A percentile compares a stretch with the other conserved stretches of the same genome.
These are phyloP conservation scores for Aspergillus fumigatiaffinis DNA, from an alignment of 2,329 filamentous ascomycete species.

Conservation along the genomic window DNA sequence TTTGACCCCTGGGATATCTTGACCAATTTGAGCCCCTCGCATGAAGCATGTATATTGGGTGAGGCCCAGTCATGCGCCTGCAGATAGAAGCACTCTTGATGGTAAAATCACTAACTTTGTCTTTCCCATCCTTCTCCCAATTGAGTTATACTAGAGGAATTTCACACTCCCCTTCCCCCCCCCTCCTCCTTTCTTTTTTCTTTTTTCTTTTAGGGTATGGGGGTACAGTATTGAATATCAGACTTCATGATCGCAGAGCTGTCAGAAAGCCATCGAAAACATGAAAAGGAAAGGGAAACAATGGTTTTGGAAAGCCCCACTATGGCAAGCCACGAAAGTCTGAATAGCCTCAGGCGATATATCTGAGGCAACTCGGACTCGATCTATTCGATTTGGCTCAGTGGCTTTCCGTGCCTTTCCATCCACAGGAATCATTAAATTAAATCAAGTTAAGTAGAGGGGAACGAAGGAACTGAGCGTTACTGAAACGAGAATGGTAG, in stretches of 20 bases:
- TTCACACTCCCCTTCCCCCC: no score
- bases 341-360: background rate
- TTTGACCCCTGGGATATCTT: background rate
- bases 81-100: background rate
- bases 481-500: conserved; percentile 7
- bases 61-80: background rate
- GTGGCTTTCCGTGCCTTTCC: conserved; percentile 9
- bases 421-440: conserved; percentile 2
- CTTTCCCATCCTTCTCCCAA: background rate
- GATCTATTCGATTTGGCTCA: background rate
- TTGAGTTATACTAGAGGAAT: no score
- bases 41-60: background rate
- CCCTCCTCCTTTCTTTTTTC: no score
- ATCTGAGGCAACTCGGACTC: background rate
- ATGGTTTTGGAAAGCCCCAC: background rate
- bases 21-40: conserved; percentile 3
- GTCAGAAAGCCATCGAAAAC: background rate
- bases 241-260: background rate
- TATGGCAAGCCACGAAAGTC: background rate
- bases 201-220: no score
- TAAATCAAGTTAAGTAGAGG: conserved; percentile 1
- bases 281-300: background rate
- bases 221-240: background rate
- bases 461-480: conserved; percentile 1
- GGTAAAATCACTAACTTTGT: background rate